Percentiles rank a stretch among this genome's conserved stretches.
These are phyloP conservation scores for Pestalotiopsis fici DNA, from an alignment of 2,329 filamentous ascomycete species.

Conservation along the genomic window DNA sequence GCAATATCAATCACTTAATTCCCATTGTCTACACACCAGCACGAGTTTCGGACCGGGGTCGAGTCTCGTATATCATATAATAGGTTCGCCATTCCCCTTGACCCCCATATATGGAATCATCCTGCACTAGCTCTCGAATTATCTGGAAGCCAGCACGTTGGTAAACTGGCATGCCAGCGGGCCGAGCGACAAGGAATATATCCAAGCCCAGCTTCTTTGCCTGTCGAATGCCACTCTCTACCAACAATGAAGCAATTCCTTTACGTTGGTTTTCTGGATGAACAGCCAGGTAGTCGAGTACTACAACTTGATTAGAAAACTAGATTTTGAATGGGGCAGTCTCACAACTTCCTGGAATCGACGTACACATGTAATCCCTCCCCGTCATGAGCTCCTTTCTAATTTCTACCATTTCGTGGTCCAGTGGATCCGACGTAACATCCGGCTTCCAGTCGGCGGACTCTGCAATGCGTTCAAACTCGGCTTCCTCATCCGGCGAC, in stretches of 20 bases:
- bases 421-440: neutral
- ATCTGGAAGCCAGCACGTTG: constrained; percentile 23
- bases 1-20: too few species aligned
- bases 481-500: constrained; percentile 1
- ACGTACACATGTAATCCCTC: constrained; percentile 5
- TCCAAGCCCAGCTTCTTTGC: constrained; percentile 24
- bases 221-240: constrained; percentile 22
- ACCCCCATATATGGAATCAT: constrained; percentile 21
- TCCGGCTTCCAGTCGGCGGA: constrained; percentile 5
- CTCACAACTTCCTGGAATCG: neutral
- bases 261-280: constrained; percentile 27
- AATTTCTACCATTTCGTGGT: neutral
- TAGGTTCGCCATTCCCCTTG: constrained; percentile 15
- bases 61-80: constrained; percentile 11
- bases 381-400: neutral
- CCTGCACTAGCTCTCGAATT: constrained; percentile 23
- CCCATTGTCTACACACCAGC: too few species aligned
- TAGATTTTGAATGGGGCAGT: too few species aligned
- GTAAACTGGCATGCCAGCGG: constrained; percentile 22
- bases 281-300: constrained; percentile 28
- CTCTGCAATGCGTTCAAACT: neutral
- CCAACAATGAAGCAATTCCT: constrained; percentile 24
- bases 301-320: constrained; percentile 7
- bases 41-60: too few species aligned
- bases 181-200: constrained; percentile 23